A percentile compares a stretch with the other conserved stretches of the same genome.
phyloP scores from a whole-genome alignment of 108 stramenopile genomes.

The Pseudonitzschia pungens region DNA sequence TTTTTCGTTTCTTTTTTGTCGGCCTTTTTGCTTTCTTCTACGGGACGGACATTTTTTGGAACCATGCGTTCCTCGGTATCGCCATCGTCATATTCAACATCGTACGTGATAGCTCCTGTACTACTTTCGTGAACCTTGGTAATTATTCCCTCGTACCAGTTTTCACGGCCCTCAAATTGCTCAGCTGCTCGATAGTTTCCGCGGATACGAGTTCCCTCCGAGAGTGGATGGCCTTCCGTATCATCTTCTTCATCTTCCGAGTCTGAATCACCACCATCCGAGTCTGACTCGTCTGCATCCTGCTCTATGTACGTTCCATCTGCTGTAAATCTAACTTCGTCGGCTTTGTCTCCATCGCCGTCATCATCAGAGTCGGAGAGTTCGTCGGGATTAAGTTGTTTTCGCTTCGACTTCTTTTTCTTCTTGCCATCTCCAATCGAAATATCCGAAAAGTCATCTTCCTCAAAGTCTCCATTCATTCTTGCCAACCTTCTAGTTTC shows the following conservation, averaged over 20 bases:
- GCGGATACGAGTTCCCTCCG: constrained; percentile 63
- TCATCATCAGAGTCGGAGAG: constrained; percentile 64
- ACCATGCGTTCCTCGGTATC: constrained; percentile 81
- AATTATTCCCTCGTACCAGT: constrained; percentile 74
- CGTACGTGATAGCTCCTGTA: constrained; percentile 55
- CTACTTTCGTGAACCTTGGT: constrained; percentile 42
- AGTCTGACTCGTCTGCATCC: constrained; percentile 29
- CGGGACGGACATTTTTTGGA: constrained; percentile 57
- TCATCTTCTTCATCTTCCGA: constrained; percentile 19
- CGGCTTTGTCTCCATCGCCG: constrained; percentile 42
- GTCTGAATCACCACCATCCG: constrained; percentile 41
- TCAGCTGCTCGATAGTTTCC: constrained; percentile 79
- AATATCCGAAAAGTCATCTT: constrained; percentile 85
- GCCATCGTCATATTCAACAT: constrained; percentile 86
- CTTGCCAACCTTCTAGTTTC: constrained; percentile 88
- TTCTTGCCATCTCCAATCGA: constrained; percentile 7
- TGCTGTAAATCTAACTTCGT: constrained; percentile 69
- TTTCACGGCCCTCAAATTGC: constrained; percentile 72
- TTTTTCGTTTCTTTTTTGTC: constrained; percentile 35
- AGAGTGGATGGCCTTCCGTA: constrained; percentile 29
- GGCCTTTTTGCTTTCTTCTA: constrained; percentile 45
- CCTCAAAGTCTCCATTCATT: constrained; percentile 90
- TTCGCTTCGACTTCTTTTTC: constrained; percentile 33
- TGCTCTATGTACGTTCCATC: constrained; percentile 83
- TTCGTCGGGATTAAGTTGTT: constrained; percentile 56